phyloP scores from a whole-genome alignment of 225 moss, liverwort and hornwort species.

The Asterella californica region DNA sequence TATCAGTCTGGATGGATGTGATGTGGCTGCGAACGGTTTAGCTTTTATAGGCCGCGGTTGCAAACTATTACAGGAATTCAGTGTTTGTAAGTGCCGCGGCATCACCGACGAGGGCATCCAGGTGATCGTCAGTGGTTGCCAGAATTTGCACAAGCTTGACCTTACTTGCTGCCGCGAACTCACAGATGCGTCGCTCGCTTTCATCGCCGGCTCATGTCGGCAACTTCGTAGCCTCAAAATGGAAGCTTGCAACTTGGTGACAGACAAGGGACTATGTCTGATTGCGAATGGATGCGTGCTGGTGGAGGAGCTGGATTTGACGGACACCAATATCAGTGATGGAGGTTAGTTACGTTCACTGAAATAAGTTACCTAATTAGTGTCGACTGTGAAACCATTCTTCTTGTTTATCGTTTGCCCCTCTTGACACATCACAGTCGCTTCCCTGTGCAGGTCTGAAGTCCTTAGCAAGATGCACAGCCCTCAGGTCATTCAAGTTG shows the following conservation, averaged over 20 bases:
- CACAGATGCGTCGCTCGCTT: slow-evolving; percentile 55
- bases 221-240: slow-evolving; percentile 63
- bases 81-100: slow-evolving; percentile 76
- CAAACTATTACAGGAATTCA: slow-evolving; percentile 64
- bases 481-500: slow-evolving; percentile 62
- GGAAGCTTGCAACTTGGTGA: slow-evolving; percentile 65
- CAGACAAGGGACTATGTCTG: slow-evolving; percentile 46
- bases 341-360: slow-evolving; percentile 36
- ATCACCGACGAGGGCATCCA: slow-evolving; percentile 64
- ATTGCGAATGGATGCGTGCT: slow-evolving; percentile 49
- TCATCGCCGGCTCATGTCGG: slow-evolving; percentile 55
- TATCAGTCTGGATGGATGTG: slow-evolving; percentile 72
- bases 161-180: slow-evolving; percentile 85
- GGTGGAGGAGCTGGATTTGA: slow-evolving; percentile 78
- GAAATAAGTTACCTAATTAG: not conserved
- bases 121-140: slow-evolving; percentile 54
- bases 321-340: slow-evolving; percentile 67
- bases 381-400: not conserved
- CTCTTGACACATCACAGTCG: not conserved
- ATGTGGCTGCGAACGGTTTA: slow-evolving; percentile 51
- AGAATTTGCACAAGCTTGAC: slow-evolving; percentile 62
- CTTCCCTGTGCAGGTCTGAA: slow-evolving; percentile 53
- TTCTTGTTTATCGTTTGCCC: not conserved
- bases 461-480: slow-evolving; percentile 63
- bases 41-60: slow-evolving; percentile 73